Base-by-base conservation (phyloP, 768 basidiomycete genomes). In the Boletales sp. region DNA sequence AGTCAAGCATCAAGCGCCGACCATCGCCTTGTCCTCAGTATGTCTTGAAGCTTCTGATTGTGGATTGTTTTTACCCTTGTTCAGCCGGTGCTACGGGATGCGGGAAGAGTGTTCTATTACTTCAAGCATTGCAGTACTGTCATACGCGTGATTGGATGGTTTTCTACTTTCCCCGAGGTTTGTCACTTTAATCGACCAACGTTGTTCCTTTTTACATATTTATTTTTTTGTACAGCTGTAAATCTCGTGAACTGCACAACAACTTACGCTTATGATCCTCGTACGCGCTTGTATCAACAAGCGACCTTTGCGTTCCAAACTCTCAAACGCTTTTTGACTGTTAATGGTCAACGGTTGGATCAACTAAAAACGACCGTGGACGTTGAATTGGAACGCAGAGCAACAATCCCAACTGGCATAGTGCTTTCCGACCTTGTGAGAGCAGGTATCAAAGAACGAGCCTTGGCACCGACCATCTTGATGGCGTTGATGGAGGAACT, bases 121-220 rank as follows among this genome's bases (percentile, higher is more conserved):
- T 94, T 9, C 93, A 96, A 65, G 77, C 86, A 0, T 81, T 89
- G 0, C 75, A 86, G 35, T 83, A 90, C 54, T 84, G 83, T 32
- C 58, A 77, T 10, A 67, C 76, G 3, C 76, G 79, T 18, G 77
- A 79, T 25, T 94, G 90, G 88, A 76, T 94, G 18, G 89, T 92
- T 15, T 67, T 94, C 15, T 96, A 94, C 63, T 78, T 93, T 21
- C 91, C 94, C 4, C 75, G 86, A 69, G 82, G 90, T 89, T 31
- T 42, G 76, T 67, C 28, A 11, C 21, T 33, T 17, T 15, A 28
- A 10, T 14, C 34, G 8, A 41, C 19, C n/a, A 21, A 30, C 13
- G 5, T 38, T 11, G 32, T 10, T 35, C 13, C 14, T 1, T 30
- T 34, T 34, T 19, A 3, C 28, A 47, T 38, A 64, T 21, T 21